Conservation (phyloP, 83 land plant genomes). For the Picea engelmannii region DNA sequence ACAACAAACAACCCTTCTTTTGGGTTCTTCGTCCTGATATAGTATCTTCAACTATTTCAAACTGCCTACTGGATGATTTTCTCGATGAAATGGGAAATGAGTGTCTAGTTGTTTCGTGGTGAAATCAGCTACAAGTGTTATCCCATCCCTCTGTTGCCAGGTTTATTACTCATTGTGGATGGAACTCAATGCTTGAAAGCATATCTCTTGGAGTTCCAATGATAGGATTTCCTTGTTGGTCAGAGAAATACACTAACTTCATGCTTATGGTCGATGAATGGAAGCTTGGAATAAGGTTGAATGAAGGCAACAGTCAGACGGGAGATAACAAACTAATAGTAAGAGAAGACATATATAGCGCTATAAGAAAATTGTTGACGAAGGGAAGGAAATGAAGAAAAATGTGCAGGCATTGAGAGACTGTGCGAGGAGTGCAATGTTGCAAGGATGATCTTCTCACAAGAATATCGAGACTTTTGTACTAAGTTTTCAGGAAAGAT, state of each 20-base stretch:
- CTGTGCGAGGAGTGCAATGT: too few relatives aligned
- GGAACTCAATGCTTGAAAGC: too few relatives aligned
- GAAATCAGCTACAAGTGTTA: conserved; percentile 30
- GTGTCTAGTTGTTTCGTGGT: conserved; percentile 42
- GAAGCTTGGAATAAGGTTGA: background rate
- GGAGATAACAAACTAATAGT: background rate
- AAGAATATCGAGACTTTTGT: too few relatives aligned
- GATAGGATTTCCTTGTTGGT: conserved; percentile 30
- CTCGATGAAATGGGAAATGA: background rate
- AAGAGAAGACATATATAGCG: background rate
- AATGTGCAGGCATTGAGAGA: too few relatives aligned
- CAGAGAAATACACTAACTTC: conserved; percentile 43
- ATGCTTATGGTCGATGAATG: conserved; percentile 21
- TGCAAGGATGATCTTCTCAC: too few relatives aligned
- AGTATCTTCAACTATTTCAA: background rate
- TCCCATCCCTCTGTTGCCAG: conserved; percentile 34
- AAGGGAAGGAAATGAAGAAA: background rate
- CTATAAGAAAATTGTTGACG: background rate
- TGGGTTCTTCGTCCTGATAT: background rate
- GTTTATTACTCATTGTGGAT: background rate
- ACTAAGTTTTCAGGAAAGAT: too few relatives aligned
- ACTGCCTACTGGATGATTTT: background rate
- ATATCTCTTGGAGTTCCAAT: conserved; percentile 24
- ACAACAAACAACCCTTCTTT: too few relatives aligned
- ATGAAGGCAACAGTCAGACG: background rate